These are phyloP conservation scores for Zygosaccharomyces sapae DNA, from an alignment of 1,139 yeast genomes.

Conservation along the genomic window DNA sequence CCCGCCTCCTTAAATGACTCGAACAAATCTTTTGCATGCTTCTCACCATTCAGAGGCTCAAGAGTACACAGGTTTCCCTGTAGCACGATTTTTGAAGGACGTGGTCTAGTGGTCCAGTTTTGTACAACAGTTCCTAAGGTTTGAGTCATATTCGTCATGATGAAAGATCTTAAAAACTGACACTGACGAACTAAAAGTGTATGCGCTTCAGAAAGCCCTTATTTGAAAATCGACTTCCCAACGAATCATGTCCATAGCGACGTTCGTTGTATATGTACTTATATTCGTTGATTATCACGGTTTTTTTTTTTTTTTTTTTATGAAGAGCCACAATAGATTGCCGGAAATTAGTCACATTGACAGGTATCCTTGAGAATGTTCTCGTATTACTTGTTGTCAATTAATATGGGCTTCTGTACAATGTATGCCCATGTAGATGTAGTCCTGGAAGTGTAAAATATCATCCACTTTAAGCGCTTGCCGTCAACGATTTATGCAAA, in stretches of 20 bases:
- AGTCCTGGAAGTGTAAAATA: not conserved
- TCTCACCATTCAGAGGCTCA: conserved; percentile 16
- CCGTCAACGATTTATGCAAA: not conserved
- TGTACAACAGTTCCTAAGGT: conserved; percentile 6
- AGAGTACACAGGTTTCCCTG: conserved; percentile 16
- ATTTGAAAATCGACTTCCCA: not conserved
- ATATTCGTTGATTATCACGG: not conserved
- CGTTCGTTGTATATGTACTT: not conserved
- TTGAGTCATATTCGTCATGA: conserved; percentile 1
- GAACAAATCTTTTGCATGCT: conserved; percentile 16
- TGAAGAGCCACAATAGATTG: not conserved
- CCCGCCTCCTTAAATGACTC: conserved; percentile 10
- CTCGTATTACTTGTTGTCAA: not conserved
- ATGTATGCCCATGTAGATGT: not conserved
- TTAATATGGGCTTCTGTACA: not conserved
- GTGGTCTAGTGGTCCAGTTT: conserved; percentile 14
- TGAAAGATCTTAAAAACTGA: not conserved
- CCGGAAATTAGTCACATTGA: not conserved
- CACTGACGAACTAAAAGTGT: not conserved
- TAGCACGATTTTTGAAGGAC: conserved; percentile 11
- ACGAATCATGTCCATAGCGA: not conserved
- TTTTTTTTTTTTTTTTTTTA: not conserved
- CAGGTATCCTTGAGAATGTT: not conserved
- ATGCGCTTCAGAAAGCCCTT: not conserved
- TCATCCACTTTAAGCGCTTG: not conserved